Percentiles rank a stretch among this genome's conserved stretches.
Evolutionary conservation across 495 filamentous ascomycete genomes (phyloP).

Genomic region (Neurospora sp.): DNA sequence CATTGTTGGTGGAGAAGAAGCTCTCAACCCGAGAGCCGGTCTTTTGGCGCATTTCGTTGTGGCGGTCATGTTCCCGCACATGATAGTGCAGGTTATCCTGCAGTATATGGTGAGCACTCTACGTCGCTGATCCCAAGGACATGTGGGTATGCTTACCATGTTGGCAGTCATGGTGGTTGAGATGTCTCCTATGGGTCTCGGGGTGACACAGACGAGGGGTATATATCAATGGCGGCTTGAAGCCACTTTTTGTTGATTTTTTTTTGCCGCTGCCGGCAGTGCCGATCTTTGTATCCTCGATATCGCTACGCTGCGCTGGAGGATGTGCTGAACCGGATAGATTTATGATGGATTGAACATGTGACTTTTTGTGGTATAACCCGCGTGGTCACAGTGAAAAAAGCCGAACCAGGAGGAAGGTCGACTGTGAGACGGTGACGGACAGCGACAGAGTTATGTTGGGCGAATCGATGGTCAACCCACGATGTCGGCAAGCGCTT

Average conservation of each 20-base stretch:
- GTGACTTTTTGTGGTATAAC: neutral
- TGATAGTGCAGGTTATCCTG: conserved; percentile 17
- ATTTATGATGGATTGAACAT: neutral
- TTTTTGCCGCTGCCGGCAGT: neutral
- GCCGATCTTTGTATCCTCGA: neutral
- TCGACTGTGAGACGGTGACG: neutral
- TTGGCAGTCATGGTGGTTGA: conserved; percentile 17
- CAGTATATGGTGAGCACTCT: conserved; percentile 7
- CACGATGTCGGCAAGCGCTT: neutral
- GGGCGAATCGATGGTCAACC: neutral
- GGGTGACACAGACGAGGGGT: neutral
- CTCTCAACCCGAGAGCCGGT: conserved; percentile 26
- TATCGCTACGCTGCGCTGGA: neutral
- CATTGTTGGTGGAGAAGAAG: conserved; percentile 33
- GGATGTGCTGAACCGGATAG: neutral
- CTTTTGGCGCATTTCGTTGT: conserved; percentile 40
- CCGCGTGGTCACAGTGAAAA: neutral
- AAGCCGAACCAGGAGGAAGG: neutral
- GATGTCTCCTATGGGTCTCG: neutral
- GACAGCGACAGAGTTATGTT: neutral
- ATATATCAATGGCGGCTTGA: neutral
- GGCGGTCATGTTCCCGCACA: conserved; percentile 9
- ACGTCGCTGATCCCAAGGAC: neutral
- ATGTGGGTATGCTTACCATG: neutral
- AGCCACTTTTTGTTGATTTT: neutral